phyloP scores from a whole-genome alignment of 805 yeast genomes.

The Candida palmyrensis region DNA sequence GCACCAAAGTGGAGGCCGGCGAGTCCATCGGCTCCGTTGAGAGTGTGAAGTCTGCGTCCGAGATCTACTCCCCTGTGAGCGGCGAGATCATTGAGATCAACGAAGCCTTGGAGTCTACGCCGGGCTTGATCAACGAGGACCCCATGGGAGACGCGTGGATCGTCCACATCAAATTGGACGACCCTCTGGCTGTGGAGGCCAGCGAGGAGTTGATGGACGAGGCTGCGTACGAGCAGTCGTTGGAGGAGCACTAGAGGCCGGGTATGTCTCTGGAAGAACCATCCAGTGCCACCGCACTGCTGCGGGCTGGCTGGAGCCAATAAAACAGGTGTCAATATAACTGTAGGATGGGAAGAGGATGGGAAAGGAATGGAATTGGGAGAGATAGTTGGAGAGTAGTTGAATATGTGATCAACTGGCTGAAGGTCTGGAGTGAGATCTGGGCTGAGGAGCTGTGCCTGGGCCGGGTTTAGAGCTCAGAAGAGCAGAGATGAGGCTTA shows the following conservation, averaged over 20 bases:
- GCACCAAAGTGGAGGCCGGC: conserved; percentile 56
- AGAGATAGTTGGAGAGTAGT: no score
- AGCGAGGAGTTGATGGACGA: conserved; percentile 45
- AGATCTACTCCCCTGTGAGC: conserved; percentile 81
- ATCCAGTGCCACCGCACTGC: no score
- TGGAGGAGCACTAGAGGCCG: conserved; percentile 41
- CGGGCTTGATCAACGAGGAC: conserved; percentile 77
- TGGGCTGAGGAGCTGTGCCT: no score
- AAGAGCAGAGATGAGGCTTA: no score
- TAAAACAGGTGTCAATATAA: no score
- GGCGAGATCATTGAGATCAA: conserved; percentile 77
- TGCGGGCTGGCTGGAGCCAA: no score
- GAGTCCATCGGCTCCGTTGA: conserved; percentile 92
- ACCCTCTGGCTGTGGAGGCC: conserved; percentile 29
- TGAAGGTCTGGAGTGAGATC: no score
- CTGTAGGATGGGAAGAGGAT: no score
- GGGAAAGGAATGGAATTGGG: no score
- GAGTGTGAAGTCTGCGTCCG: conserved; percentile 90
- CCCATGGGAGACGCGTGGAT: conserved; percentile 96
- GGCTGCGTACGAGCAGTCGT: conserved; percentile 51
- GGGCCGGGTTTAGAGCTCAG: no score
- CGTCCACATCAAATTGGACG: conserved; percentile 61
- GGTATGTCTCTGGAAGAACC: no score
- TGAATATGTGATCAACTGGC: no score
- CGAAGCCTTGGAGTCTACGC: conserved; percentile 57